These are phyloP conservation scores for Oryza australiensis DNA, from an alignment of 176 grass and related monocot species.

Conservation along the genomic window DNA sequence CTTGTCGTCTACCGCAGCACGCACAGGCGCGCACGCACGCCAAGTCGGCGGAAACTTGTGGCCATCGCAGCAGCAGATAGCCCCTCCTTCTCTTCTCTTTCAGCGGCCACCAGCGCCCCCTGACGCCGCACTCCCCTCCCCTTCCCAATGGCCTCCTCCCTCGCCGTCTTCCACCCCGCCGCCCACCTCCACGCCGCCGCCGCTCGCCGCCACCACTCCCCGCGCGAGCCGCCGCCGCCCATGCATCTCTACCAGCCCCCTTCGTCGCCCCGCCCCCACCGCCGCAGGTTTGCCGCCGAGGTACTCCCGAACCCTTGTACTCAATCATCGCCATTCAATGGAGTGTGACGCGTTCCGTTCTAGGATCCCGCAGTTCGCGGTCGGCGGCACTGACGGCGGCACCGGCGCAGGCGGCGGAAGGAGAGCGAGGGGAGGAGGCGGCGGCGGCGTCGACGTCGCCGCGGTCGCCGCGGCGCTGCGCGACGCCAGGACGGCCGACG, in stretches of 20 bases:
- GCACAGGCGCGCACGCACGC: neutral
- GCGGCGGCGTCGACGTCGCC: constrained; percentile 43
- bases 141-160: constrained; percentile 41
- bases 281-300: constrained; percentile 23
- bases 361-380: constrained; percentile 32
- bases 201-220: neutral
- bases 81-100: neutral
- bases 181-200: neutral
- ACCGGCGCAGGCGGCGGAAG: neutral
- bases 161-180: constrained; percentile 25
- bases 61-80: constrained; percentile 28
- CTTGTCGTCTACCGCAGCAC: too few species aligned
- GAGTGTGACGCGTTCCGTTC: constrained; percentile 35
- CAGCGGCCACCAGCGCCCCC: neutral
- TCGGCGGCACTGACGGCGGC: neutral
- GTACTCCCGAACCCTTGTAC: constrained; percentile 24
- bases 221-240: neutral
- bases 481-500: constrained; percentile 55
- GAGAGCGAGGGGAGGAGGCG: constrained; percentile 16
- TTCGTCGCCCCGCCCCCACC: neutral
- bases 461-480: constrained; percentile 49
- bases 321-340: neutral
- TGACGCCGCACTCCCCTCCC: neutral
- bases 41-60: neutral
- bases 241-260: neutral